Percentiles rank a stretch among this genome's conserved stretches.
Evolutionary conservation across 1,284 basidiomycete species (phyloP).

Genomic region (Coniferiporia sulphurascens): DNA sequence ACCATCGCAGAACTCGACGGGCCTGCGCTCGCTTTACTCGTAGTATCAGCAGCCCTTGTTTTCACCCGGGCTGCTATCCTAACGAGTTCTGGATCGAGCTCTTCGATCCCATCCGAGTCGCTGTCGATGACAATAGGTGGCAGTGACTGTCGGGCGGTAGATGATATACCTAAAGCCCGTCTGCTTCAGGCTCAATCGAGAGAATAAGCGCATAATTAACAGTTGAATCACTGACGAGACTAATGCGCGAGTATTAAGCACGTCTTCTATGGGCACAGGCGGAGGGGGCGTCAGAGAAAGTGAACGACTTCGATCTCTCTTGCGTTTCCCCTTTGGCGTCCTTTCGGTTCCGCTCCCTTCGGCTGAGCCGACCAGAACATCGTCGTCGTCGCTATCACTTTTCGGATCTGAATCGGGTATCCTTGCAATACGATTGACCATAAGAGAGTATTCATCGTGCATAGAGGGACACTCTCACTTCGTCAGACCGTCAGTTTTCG

Average conservation of each 20-base stretch:
- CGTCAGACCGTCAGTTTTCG: not conserved
- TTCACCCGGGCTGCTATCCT: conserved; percentile 41
- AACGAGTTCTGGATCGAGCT: conserved; percentile 57
- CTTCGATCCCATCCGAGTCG: conserved; percentile 43
- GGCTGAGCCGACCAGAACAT: conserved; percentile 29
- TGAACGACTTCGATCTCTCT: conserved; percentile 48
- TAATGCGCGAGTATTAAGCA: conserved; percentile 48
- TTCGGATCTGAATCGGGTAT: not conserved
- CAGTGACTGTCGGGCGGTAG: conserved; percentile 34
- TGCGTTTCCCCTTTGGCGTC: conserved; percentile 37
- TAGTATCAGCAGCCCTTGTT: conserved; percentile 23
- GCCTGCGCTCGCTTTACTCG: conserved; percentile 23
- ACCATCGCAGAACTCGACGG: conserved; percentile 35
- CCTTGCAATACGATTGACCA: not conserved
- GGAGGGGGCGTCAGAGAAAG: conserved; percentile 72
- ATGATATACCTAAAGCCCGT: not conserved
- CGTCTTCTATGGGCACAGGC: conserved; percentile 42
- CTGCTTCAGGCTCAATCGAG: not conserved
- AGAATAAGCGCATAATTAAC: not conserved
- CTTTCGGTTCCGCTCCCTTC: conserved; percentile 18
- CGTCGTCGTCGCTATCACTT: not conserved
- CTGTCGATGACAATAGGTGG: conserved; percentile 38
- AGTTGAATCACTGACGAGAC: conserved; percentile 43
- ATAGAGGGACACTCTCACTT: not conserved
- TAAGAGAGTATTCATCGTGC: not conserved